phyloP scores from a whole-genome alignment of 164 flowering plant genomes.

The Buxus sempervirens region DNA sequence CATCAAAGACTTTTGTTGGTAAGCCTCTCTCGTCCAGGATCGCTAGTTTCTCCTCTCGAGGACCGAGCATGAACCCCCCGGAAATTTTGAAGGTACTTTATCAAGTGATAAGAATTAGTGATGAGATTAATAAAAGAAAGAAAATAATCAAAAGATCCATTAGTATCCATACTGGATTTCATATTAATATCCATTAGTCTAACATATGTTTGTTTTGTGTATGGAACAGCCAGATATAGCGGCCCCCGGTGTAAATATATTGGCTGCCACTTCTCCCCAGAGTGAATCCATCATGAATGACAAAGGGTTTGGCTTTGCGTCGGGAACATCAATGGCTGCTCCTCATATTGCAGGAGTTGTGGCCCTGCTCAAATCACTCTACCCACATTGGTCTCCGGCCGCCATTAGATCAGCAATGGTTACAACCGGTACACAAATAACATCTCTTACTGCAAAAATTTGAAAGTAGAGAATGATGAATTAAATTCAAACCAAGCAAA shows the following conservation, averaged over 20 bases:
- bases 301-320: background rate
- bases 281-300: background rate
- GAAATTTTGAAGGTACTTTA: constrained; percentile 23
- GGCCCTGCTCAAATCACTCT: constrained; percentile 20
- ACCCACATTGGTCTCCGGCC: constrained; percentile 33
- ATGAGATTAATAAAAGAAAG: no score
- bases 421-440: constrained; percentile 19
- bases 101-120: background rate
- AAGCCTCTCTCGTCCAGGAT: constrained; percentile 16
- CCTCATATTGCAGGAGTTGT: constrained; percentile 31
- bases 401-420: constrained; percentile 3
- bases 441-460: no score
- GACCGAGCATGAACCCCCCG: constrained; percentile 21
- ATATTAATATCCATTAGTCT: no score
- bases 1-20: background rate
- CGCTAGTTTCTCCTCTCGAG: constrained; percentile 27
- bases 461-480: no score
- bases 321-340: constrained; percentile 34
- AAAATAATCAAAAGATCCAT: no score
- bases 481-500: no score
- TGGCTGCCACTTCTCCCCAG: constrained; percentile 13
- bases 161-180: no score
- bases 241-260: constrained; percentile 26
- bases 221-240: constrained; percentile 24
- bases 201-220: background rate